phyloP scores from a whole-genome alignment of 2,329 filamentous ascomycete species.

The Sodiomyces alkalinus region DNA sequence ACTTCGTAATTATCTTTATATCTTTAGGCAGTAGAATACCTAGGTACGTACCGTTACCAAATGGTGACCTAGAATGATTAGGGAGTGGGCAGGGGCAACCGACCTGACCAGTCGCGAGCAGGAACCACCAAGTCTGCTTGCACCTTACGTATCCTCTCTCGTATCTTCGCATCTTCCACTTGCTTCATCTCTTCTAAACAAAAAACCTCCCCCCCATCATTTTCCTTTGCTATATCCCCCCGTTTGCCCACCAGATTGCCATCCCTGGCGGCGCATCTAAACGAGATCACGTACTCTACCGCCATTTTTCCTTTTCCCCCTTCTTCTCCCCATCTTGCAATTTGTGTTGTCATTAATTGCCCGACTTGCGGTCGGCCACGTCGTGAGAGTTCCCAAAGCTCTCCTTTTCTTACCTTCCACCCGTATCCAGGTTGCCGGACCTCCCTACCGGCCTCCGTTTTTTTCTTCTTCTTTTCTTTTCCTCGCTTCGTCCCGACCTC shows the following conservation, averaged over 20 bases:
- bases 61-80: too few relatives aligned
- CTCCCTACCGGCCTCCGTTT: too few relatives aligned
- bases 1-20: too few relatives aligned
- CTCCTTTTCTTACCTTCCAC: constrained; percentile 6
- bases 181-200: constrained; percentile 2
- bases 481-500: constrained; percentile 4
- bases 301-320: constrained; percentile 2
- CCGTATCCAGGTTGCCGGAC: too few relatives aligned
- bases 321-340: constrained; percentile 8
- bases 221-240: not conserved
- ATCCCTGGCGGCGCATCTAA: constrained; percentile 9
- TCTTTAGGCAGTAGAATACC: too few relatives aligned
- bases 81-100: too few relatives aligned
- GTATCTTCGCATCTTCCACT: constrained; percentile 7
- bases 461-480: too few relatives aligned
- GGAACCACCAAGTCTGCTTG: constrained; percentile 2
- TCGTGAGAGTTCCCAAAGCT: constrained; percentile 8
- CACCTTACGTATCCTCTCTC: constrained; percentile 9
- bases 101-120: constrained; percentile 2
- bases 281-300: constrained; percentile 4
- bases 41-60: too few relatives aligned
- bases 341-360: too few relatives aligned
- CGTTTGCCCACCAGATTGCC: constrained; percentile 9
- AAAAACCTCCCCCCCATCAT: constrained; percentile 3
- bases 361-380: constrained; percentile 7